phyloP scores from a whole-genome alignment of 1,284 basidiomycete genomes.

The Trametes sp. region DNA sequence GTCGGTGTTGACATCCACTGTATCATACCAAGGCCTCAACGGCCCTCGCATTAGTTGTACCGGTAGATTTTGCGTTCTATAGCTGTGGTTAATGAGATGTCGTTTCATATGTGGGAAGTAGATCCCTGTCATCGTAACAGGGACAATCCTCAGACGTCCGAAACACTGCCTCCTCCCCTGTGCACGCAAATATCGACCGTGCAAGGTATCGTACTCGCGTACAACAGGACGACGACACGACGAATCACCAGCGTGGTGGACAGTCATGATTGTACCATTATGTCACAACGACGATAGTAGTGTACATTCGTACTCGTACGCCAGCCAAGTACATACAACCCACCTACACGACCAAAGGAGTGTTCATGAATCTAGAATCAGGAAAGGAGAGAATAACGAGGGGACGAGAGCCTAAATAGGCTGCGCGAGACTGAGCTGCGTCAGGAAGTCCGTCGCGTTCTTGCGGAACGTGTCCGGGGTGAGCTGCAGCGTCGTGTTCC shows the following conservation, averaged over 20 bases:
- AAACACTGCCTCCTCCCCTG: no score
- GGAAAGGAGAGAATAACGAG: background rate
- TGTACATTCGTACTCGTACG: background rate
- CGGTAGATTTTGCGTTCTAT: constrained; percentile 11
- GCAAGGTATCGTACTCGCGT: no score
- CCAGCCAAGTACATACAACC: background rate
- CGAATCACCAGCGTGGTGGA: no score
- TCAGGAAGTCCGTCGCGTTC: constrained; percentile 15
- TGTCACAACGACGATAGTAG: background rate
- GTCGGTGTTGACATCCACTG: constrained; percentile 15
- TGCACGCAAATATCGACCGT: no score
- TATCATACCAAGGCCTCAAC: constrained; percentile 32
- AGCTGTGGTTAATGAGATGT: background rate
- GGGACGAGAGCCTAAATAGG: background rate
- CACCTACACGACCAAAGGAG: background rate
- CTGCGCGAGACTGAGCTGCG: constrained; percentile 6
- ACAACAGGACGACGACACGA: no score
- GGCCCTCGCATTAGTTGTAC: constrained; percentile 21
- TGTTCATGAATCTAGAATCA: background rate
- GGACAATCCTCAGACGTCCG: no score
- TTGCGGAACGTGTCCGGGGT: constrained; percentile 10
- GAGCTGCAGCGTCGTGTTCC: background rate
- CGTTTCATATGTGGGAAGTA: no score
- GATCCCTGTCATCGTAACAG: no score
- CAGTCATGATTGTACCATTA: no score